Base-by-base conservation (phyloP, 2,329 filamentous ascomycete genomes). In the Monosporascus ibericus region DNA sequence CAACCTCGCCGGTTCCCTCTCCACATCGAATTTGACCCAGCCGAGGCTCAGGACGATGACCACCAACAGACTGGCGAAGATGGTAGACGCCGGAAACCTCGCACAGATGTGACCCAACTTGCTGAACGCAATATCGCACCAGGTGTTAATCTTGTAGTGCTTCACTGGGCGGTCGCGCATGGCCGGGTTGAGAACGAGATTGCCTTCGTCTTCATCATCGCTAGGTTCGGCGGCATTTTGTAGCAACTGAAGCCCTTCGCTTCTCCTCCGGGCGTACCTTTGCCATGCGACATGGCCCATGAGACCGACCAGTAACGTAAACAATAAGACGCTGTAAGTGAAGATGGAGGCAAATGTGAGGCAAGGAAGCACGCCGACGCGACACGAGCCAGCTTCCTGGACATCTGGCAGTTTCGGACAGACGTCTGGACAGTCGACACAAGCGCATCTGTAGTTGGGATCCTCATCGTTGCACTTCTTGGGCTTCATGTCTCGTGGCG, bases 121-220 rank as follows among this genome's bases (percentile, higher is more conserved):
- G 65, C 85, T 88, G 66, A 99, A 99, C 4, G 86, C 78, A 39
- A 77, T 79, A 63, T 96, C 92, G 57, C 90, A 89, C 67, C 86
- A 81, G 3, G 86, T 88, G 62, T 99, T 97, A 59, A 97, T 74
- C 59, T 80, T 81, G 69, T 99, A 99, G 50, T 87, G 83, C 57
- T 82, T 86, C 17, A 86, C 86, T 0, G 90, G 90, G 14, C 86
- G 81, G 60, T 96, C 90, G 39, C 90, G 78, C 75, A 92, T 85
- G 39, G 87, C 87, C 18, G 82, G 81, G 50, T 86, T 87, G 60
- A 88, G 82, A 3, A 94, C 83, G 50, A 92, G 80, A 55, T 95
- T 90, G 2, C 88, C 91, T 65, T 96, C 92, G 56, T 96, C 92
- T 58, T 99, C 94, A 54, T 97, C 92, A 58, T 97, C 92, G 63